Evolutionary conservation across 768 basidiomycete species (phyloP).

Genomic region (Serpula lacrymans): DNA sequence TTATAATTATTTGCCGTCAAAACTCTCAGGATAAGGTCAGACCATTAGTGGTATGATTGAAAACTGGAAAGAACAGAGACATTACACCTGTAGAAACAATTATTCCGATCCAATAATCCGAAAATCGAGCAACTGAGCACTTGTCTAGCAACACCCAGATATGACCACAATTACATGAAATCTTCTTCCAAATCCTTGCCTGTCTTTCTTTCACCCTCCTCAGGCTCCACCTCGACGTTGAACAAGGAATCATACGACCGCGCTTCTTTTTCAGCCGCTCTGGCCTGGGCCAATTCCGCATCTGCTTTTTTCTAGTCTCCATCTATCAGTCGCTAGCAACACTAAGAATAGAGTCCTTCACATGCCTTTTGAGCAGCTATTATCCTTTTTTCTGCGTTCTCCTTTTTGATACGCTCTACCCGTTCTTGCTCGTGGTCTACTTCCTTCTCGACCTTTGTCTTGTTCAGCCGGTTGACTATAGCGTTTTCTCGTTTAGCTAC

Average conservation of each 20-base stretch:
- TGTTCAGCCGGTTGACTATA: slow-evolving; percentile 90
- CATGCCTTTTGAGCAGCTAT: slow-evolving; percentile 66
- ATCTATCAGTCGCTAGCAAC: neutral
- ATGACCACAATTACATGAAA: slow-evolving; percentile 61
- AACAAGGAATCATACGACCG: slow-evolving; percentile 84
- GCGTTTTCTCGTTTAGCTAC: slow-evolving; percentile 78
- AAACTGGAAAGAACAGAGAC: neutral
- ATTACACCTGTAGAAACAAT: too few relatives aligned
- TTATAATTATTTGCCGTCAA: slow-evolving; percentile 3
- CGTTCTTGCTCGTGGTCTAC: slow-evolving; percentile 92
- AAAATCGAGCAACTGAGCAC: neutral
- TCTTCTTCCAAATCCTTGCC: slow-evolving; percentile 82
- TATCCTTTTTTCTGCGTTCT: slow-evolving; percentile 59
- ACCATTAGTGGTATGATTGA: neutral
- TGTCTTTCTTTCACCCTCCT: slow-evolving; percentile 46
- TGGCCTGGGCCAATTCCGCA: slow-evolving; percentile 61
- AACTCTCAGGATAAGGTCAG: slow-evolving; percentile 6
- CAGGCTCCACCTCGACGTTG: slow-evolving; percentile 58
- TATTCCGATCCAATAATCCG: neutral
- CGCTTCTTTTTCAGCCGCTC: slow-evolving; percentile 86
- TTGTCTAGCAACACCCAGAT: neutral
- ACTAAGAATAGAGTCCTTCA: too few relatives aligned
- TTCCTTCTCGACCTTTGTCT: slow-evolving; percentile 80
- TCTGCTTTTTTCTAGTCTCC: slow-evolving; percentile 81
- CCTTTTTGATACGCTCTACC: slow-evolving; percentile 76